phyloP scores from a whole-genome alignment of 1,284 basidiomycete genomes.

The Anthracocystis setariae region DNA sequence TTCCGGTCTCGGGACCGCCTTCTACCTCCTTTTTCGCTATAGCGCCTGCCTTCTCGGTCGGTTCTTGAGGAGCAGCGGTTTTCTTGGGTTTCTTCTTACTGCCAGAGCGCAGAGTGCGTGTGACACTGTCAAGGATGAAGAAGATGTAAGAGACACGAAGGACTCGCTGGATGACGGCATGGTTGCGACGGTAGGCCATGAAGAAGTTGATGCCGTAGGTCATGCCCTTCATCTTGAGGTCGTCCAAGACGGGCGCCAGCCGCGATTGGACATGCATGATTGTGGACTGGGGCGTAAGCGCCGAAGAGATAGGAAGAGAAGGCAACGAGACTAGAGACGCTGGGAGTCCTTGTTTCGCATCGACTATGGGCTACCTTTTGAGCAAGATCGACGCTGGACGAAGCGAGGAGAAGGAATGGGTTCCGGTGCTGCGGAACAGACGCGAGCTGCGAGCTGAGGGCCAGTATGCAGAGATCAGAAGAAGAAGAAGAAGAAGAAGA shows the following conservation, averaged over 20 bases:
- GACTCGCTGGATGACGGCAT: constrained; percentile 56
- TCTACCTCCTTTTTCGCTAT: constrained; percentile 25
- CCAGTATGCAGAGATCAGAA: background rate
- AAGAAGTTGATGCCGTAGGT: constrained; percentile 49
- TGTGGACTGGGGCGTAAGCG: background rate
- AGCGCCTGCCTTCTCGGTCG: constrained; percentile 25
- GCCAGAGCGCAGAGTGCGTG: constrained; percentile 48
- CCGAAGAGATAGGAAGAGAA: background rate
- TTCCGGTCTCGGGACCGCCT: constrained; percentile 12
- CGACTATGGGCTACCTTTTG: too few relatives aligned
- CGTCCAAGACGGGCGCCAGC: constrained; percentile 47
- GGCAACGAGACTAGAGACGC: background rate
- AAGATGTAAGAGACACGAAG: constrained; percentile 54
- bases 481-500: background rate
- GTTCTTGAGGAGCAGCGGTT: constrained; percentile 7
- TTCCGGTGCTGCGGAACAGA: too few relatives aligned
- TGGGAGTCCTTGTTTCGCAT: background rate
- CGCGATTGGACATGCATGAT: constrained; percentile 62
- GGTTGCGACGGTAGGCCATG: constrained; percentile 58
- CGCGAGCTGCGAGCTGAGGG: too few relatives aligned
- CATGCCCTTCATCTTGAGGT: constrained; percentile 54
- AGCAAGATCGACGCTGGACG: too few relatives aligned
- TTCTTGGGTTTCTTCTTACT: constrained; percentile 50
- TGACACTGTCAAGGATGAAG: constrained; percentile 50
- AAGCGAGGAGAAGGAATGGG: too few relatives aligned